phyloP scores from a whole-genome alignment of 345 rosid species.

The Salix purpurea region DNA sequence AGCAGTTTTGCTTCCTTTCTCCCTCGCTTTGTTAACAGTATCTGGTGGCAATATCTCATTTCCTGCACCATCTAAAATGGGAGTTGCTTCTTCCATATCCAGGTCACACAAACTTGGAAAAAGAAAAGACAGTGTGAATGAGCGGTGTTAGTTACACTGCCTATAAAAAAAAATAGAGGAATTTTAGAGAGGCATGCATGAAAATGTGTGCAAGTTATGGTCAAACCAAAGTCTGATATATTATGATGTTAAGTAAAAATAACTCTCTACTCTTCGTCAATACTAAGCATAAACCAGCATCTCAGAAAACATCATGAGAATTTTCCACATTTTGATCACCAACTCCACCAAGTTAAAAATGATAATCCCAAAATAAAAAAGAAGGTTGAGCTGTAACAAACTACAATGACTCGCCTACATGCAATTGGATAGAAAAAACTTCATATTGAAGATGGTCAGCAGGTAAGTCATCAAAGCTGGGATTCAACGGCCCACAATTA shows the following conservation, averaged over 20 bases:
- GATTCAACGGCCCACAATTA: neutral
- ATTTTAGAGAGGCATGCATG: neutral
- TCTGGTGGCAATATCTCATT: conserved; percentile 7
- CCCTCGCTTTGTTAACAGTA: conserved; percentile 5
- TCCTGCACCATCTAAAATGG: conserved; percentile 7
- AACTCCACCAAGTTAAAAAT: neutral
- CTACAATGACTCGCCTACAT: too few relatives aligned
- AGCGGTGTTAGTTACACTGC: neutral
- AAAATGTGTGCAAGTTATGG: neutral
- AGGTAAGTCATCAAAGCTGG: neutral
- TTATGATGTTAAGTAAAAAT: neutral
- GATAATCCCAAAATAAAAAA: neutral
- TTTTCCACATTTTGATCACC: neutral
- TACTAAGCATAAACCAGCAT: neutral
- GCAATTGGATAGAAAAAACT: too few relatives aligned
- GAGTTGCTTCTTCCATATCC: conserved; percentile 27
- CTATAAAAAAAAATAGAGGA: neutral
- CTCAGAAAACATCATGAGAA: neutral
- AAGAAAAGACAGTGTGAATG: neutral
- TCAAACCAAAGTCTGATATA: neutral
- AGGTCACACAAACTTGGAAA: conserved; percentile 37
- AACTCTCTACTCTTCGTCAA: neutral
- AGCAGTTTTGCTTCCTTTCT: conserved; percentile 10
- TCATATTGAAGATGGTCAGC: too few relatives aligned
- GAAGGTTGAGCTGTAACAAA: neutral